Conservation (phyloP, 2,329 filamentous ascomycete species). For the Cryoendolithus antarcticus region DNA sequence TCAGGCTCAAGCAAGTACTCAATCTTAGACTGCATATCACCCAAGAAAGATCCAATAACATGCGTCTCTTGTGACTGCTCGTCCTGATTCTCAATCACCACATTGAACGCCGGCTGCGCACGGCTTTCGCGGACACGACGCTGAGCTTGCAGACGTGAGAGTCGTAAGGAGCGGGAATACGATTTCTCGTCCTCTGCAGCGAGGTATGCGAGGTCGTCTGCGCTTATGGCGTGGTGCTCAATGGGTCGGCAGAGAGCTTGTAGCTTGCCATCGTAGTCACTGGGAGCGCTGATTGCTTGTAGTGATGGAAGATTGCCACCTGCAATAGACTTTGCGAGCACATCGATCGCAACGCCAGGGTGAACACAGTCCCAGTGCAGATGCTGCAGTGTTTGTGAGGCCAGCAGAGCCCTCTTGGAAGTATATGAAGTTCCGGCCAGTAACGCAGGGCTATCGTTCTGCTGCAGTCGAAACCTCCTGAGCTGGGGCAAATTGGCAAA, state of each 20-base stretch:
- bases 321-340: conserved; percentile 52
- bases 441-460: conserved; percentile 37
- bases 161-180: conserved; percentile 17
- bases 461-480: conserved; percentile 39
- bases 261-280: conserved; percentile 56
- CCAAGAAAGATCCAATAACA: conserved; percentile 50
- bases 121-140: conserved; percentile 48
- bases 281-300: conserved; percentile 47
- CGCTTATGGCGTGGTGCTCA: conserved; percentile 40
- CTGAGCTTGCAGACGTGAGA: conserved; percentile 53
- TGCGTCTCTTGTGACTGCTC: conserved; percentile 41
- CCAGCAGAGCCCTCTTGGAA: conserved; percentile 24
- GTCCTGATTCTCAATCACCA: conserved; percentile 41
- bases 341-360: conserved; percentile 43
- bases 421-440: conserved; percentile 21
- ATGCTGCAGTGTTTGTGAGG: conserved; percentile 36
- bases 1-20: conserved; percentile 50
- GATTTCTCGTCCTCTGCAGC: conserved; percentile 6
- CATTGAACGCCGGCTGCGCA: conserved; percentile 42
- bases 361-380: conserved; percentile 52
- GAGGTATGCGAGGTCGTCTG: conserved; percentile 25
- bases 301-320: conserved; percentile 52
- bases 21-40: conserved; percentile 46
- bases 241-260: conserved; percentile 56
- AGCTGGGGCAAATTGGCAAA: conserved; percentile 35